These are phyloP conservation scores for Pseudopithomyces maydicus DNA, from an alignment of 2,329 filamentous ascomycete species.

Conservation along the genomic window DNA sequence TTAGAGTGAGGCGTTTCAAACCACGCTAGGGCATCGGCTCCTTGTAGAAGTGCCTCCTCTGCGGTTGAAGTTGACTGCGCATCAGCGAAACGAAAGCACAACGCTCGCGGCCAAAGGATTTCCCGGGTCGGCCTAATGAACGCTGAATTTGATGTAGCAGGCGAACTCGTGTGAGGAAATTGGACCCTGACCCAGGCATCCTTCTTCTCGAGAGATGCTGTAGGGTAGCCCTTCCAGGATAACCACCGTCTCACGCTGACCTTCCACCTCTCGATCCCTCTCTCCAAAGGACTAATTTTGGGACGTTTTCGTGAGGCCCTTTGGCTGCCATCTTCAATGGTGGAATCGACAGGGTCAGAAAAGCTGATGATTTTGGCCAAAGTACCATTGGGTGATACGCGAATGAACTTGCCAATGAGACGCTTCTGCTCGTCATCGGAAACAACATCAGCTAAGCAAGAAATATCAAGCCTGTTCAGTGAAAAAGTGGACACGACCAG, in stretches of 20 bases:
- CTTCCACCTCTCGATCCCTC: slow-evolving; percentile 43
- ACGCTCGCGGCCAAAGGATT: slow-evolving; percentile 42
- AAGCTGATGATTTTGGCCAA: slow-evolving; percentile 38
- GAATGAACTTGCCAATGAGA: slow-evolving; percentile 34
- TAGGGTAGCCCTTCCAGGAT: slow-evolving; percentile 39
- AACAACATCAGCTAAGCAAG: slow-evolving; percentile 21
- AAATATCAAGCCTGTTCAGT: slow-evolving; percentile 26
- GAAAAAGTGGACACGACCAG: slow-evolving; percentile 39
- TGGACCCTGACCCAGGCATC: slow-evolving; percentile 40
- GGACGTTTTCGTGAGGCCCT: slow-evolving; percentile 31
- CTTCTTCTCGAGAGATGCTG: slow-evolving; percentile 28
- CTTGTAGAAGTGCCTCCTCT: not conserved
- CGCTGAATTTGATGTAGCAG: slow-evolving; percentile 17
- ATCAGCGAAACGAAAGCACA: slow-evolving; percentile 37
- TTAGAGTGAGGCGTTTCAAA: slow-evolving; percentile 31
- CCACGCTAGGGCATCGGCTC: slow-evolving; percentile 29
- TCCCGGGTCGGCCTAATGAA: slow-evolving; percentile 25
- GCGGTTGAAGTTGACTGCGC: not conserved
- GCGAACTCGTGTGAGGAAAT: slow-evolving; percentile 17
- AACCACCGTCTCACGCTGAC: slow-evolving; percentile 38
- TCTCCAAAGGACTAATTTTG: slow-evolving; percentile 30
- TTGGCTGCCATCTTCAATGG: slow-evolving; percentile 22
- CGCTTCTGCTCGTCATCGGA: slow-evolving; percentile 22
- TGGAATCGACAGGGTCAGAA: slow-evolving; percentile 29
- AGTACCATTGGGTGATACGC: slow-evolving; percentile 40